These are phyloP conservation scores for Xerocomus tenax DNA, from an alignment of 1,284 basidiomycete genomes.

Conservation along the genomic window DNA sequence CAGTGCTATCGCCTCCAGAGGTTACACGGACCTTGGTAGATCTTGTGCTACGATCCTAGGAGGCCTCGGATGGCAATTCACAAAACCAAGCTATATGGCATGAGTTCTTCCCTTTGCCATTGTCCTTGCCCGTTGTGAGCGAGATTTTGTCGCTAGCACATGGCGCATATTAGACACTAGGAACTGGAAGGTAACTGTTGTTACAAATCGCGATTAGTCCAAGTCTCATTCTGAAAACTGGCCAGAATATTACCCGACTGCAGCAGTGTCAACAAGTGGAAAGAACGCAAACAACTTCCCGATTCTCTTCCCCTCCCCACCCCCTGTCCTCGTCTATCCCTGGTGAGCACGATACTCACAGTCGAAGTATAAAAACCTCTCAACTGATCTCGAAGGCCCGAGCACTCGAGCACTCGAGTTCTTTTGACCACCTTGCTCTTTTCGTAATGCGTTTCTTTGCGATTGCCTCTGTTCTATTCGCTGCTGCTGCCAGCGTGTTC, in stretches of 20 bases:
- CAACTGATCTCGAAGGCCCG: background rate
- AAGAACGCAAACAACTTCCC: background rate
- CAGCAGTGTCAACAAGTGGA: background rate
- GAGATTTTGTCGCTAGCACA: too few relatives aligned
- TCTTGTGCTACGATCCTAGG: too few relatives aligned
- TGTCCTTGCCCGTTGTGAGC: too few relatives aligned
- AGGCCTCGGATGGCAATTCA: too few relatives aligned
- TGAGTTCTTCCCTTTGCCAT: background rate
- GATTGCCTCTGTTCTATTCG: slow-evolving; percentile 8
- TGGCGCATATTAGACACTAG: background rate
- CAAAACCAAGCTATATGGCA: too few relatives aligned
- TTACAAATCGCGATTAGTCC: background rate
- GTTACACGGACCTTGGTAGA: too few relatives aligned
- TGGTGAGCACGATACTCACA: background rate
- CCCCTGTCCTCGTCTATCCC: slow-evolving; percentile 1
- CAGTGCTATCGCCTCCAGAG: too few relatives aligned
- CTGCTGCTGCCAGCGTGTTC: slow-evolving; percentile 7
- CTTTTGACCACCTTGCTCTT: background rate
- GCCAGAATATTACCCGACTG: background rate
- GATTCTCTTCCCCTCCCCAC: background rate
- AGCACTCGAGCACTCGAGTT: slow-evolving; percentile 13
- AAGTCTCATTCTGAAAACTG: background rate
- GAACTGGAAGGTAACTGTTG: background rate
- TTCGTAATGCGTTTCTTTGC: slow-evolving; percentile 13
- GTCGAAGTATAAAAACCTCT: slow-evolving; percentile 12